Evolutionary conservation across 371 early-diverging fungal species (phyloP), one percentile per base, ranked within the genome.

Genomic region (Mortierella sp.): DNA sequence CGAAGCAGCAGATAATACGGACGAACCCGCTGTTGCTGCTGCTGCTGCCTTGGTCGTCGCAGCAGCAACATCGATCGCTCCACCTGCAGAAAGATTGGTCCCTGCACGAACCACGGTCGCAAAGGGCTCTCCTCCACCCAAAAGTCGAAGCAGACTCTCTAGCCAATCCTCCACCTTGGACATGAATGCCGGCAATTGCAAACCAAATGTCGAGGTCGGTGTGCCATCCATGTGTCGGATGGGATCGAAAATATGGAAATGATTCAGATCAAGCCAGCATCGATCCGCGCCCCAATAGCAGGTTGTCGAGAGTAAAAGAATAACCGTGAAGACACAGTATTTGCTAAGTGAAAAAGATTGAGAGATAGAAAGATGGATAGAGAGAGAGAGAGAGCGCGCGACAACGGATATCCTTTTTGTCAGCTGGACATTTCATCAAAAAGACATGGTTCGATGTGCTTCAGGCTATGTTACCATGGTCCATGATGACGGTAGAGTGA

Each of bases 261-360:
- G 29, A 44, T 88, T 89, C 29, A 86, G 70, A 71, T 88, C 88
- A 28, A 90, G 66, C 91, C 91, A 90, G 70, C 91, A 90, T 62
- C 89, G 85, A 46, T 86, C 91, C 57, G 87, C 85, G 45, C 91
- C 91, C 91, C 91, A 90, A 69, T 89, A 90, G 64, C 91, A 90
- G 2, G 91, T 90, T 1, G 89, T 87, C 4, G 86, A 84, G 60
- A 90, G 88, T 26, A 90, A 67, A 23, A 90, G 71, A 63, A 89
- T 74, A n/a, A 89, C 86, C 15, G 77, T 68, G 58, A 72, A 72
- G 52, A 77, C 60, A 66, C 91, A 90, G 62, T 88, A 89, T 25
- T 88, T 85, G 62, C 90, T 90, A 52, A 26, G 45, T 21, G 62
- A 11, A 19, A 53, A 19, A 18, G 48, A 4, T 21, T n/a, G 11